Conservation (phyloP, 495 filamentous ascomycete species). For the Penicillium cosmopolitanum region DNA sequence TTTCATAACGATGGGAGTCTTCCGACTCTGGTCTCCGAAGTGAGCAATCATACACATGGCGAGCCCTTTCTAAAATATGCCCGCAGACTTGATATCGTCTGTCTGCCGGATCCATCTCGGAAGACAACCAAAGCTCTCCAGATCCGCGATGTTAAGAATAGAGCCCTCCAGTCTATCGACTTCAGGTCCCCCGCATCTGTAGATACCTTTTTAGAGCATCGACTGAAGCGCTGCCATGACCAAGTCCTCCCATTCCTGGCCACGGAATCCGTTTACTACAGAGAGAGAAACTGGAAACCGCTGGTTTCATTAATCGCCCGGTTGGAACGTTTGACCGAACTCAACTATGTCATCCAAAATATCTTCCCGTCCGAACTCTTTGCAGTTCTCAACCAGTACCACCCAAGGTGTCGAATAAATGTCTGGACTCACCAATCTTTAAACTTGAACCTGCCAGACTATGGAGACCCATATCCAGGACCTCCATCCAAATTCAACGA, state of each 20-base stretch:
- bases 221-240: slow-evolving; percentile 1
- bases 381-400: not conserved
- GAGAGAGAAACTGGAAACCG: slow-evolving; percentile 1
- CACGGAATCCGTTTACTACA: not conserved
- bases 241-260: slow-evolving; percentile 2
- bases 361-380: not conserved
- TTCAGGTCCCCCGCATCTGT: not conserved
- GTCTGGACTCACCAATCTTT: slow-evolving; percentile 6
- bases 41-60: not conserved
- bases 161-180: not conserved
- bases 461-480: not conserved
- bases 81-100: slow-evolving; percentile 4
- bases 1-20: slow-evolving; percentile 3
- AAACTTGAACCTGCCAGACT: not conserved
- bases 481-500: slow-evolving; percentile 5
- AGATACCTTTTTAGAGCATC: slow-evolving; percentile 1
- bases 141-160: not conserved
- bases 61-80: slow-evolving; percentile 5
- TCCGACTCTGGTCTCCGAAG: not conserved
- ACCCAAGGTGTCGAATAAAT: not conserved
- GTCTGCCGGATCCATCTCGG: not conserved
- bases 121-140: slow-evolving; percentile 1
- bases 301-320: not conserved
- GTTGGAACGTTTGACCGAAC: slow-evolving; percentile 1
- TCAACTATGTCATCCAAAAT: slow-evolving; percentile 6